Evolutionary conservation across 1,284 basidiomycete species (phyloP), one percentile per base, ranked within the genome.

Genomic region (Cryptococcus amylolentus): DNA sequence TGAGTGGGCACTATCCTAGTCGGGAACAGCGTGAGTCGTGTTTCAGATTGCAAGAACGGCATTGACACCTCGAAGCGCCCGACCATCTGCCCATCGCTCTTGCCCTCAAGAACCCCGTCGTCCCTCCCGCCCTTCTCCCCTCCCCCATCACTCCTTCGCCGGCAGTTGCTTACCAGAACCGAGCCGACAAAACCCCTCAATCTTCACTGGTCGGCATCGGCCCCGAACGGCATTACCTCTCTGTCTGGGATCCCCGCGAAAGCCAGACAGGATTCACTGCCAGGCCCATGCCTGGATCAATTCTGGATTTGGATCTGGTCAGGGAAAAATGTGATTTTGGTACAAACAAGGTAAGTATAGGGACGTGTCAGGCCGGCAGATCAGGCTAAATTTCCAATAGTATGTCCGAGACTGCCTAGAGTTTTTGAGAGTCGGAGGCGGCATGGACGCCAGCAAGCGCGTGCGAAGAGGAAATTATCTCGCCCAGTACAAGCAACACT

Each of bases 281-380:
- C 6, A 82, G 93, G 55, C 93, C 93, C 20, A 79, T 85, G 12
- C 84, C 88, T 0, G 89, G 90, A 16, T 87, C 88, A 55, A 82
- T 91, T 16, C 82, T 89, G 12, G 93, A 97, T 75, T 76, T 97
- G 63, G 93, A 97, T 74, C 78, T 88, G 26, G 80, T 95, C 1
- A 86, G 92, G 84, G 86, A 91, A 40, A 83, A 91, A 64, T 97
- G 93, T 72, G 89, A 94, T 77, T 93, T 91, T 70, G 84, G 84
- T 16, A 81, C 84, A 54, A 82, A 84, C 69, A 89, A 91, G 82
- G 91, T 89, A 65, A 61, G 80, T 66, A 35, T 35, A 39, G 42
- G 9, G n/a, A 35, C 31, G 6, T 35, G 31, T 35, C 31, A 35
- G 10, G 6, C 6, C 10, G 31, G 31, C 31, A 6, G 31, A 35